phyloP scores from a whole-genome alignment of 306 rosid species.

The Sicyos edulis region DNA sequence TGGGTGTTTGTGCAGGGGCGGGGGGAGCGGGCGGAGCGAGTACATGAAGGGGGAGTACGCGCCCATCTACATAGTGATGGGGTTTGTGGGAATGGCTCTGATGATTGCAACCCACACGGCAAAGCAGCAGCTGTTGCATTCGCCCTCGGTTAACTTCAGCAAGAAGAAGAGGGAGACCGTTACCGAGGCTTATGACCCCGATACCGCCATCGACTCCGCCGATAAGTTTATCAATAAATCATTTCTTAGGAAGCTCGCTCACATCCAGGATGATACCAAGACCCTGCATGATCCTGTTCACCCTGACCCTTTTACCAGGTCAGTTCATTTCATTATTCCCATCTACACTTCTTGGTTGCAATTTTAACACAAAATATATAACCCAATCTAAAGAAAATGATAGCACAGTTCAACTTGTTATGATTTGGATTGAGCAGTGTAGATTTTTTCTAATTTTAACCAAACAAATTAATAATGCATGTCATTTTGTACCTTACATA shows the following conservation, averaged over 20 bases:
- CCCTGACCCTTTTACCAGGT: slow-evolving; percentile 23
- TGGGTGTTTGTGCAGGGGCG: neutral
- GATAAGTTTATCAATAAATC: slow-evolving; percentile 24
- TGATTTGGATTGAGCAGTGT: no score
- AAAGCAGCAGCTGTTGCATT: slow-evolving; percentile 17
- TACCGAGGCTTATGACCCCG: slow-evolving; percentile 21
- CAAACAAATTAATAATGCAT: no score
- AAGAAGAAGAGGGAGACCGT: slow-evolving; percentile 25
- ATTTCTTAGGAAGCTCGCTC: slow-evolving; percentile 25
- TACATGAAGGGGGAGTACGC: slow-evolving; percentile 23
- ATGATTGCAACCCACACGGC: slow-evolving; percentile 14
- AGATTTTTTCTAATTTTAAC: no score
- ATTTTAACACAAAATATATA: no score
- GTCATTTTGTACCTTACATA: no score
- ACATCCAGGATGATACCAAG: slow-evolving; percentile 5
- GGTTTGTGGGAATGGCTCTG: slow-evolving; percentile 16
- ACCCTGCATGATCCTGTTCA: slow-evolving; percentile 13
- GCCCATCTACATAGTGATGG: slow-evolving; percentile 20
- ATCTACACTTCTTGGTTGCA: no score
- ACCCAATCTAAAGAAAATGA: no score
- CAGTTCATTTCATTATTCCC: neutral
- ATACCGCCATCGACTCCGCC: slow-evolving; percentile 4
- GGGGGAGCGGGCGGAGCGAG: neutral
- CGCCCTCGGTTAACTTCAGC: slow-evolving; percentile 10
- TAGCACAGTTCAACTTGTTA: no score